Base-by-base conservation (phyloP, 192 early-diverging fungal genomes). In the Thoreauomyces humboldtii region DNA sequence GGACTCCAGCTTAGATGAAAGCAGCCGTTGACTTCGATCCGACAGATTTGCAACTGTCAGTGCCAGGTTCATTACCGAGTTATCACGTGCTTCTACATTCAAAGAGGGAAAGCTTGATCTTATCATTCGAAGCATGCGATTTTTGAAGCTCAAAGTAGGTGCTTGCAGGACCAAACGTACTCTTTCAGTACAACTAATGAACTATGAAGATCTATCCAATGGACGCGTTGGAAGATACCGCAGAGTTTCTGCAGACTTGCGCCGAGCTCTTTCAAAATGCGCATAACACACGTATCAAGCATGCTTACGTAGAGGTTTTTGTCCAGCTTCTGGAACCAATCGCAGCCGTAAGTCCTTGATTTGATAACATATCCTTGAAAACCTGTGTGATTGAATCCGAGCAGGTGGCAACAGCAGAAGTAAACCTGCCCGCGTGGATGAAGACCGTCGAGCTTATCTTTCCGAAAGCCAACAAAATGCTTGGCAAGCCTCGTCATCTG, bases 191-290 rank as follows among this genome's bases (percentile, higher is more conserved):
- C 32, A 56, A 21, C 27, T 17, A 0, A 19, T 57, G 11, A 17
- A n/a, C n/a, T n/a, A n/a, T n/a, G n/a, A 45, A 92, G 78, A 87
- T 99, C 17, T 98, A 94, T 73, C 97, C 97, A 0, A 87, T 94
- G 70, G 89, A 92, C 36, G 86, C 87, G 19, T 66, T 99, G 59
- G 96, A 98, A 63, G 95, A 97, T 67, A 91, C 93, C 4, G 91
- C 92, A 7, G 93, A 96, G 55, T 99, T 99, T 73, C 68, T 99
- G 36, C 80, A 91, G 28, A 92, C 88, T 64, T 91, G 89, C 53
- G 94, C 92, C 36, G 86, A 88, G 59, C 93, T 94, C 70, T 94
- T 94, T 69, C 89, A 88, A 52, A 85, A 86, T 32, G 81, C 94
- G 0, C 87, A 90, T 61, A 63, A 50, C 27, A 67, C 84, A 37